Evolutionary conservation across 257 asterid species (phyloP), one percentile per base, ranked within the genome.

Genomic region (Solanum pimpinellifolium): DNA sequence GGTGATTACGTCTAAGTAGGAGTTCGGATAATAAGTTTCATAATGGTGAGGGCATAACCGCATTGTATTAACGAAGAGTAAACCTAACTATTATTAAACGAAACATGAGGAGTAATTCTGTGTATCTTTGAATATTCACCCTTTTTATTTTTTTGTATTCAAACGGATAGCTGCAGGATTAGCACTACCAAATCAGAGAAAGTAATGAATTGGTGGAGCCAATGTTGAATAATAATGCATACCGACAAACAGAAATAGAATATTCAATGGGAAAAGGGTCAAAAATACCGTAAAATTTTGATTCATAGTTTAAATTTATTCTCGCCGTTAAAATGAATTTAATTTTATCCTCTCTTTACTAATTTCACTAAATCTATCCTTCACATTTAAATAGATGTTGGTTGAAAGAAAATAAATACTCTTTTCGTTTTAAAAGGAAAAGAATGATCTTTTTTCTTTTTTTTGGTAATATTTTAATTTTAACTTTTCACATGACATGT

Each of bases 231-330:
- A 27, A 23, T 47, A 39, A 39, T 75, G 83, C 83, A 23, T 23
- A 11, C 56, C 35, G 59, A 11, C 6, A 39, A 21, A 39, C 11
- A 75, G 59, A 75, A 41, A 75, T 12, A 75, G 13, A 16, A 20
- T 31, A 70, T 35, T 1, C 4, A 35, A 35, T 35, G 0, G 6
- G 37, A 35, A 35, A 5, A 4, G 0, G 39, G 7, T 35, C 6
- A 5, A 35, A 35, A 5, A 35, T 35, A 35, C 0, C 1, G 0
- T 0, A 0, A 37, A 1, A 37, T 0, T 37, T 37, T 37, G 0
- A 37, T 37, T 37, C 1, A 37, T 37, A 6, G 0, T 37, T 37
- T 6, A 37, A 37, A 37, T 37, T 37, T 37, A 6, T 37, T 1
- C 0, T 35, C 7, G 1, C 37, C 0, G 2, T 5, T 37, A 37